Evolutionary conservation across 768 basidiomycete species (phyloP).

Genomic region (Bullera alba): DNA sequence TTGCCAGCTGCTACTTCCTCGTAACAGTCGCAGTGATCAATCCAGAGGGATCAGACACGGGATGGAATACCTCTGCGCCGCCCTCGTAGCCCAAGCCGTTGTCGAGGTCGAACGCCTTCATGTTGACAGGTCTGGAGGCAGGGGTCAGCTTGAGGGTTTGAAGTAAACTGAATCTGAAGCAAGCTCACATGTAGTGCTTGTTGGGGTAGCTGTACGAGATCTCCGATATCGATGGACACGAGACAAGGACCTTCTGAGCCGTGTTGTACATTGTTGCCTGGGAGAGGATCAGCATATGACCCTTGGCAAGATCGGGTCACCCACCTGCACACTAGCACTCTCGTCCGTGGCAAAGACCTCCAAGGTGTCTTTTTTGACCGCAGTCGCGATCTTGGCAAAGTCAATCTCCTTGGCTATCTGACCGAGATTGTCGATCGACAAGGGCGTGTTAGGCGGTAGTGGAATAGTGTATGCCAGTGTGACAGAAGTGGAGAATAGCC

Average conservation of each 20-base stretch:
- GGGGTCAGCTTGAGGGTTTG: neutral
- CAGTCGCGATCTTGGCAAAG: constrained; percentile 50
- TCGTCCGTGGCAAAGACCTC: constrained; percentile 79
- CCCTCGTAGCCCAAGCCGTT: constrained; percentile 49
- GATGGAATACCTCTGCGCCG: constrained; percentile 76
- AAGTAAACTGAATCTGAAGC: neutral
- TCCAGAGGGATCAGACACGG: constrained; percentile 66
- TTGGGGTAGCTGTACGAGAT: constrained; percentile 69
- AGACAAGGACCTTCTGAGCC: constrained; percentile 63
- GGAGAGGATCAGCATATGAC: neutral
- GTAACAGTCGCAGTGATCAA: constrained; percentile 46
- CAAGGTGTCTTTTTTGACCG: constrained; percentile 61
- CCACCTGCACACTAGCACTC: constrained; percentile 83
- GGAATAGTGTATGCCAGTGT: constrained; percentile 66
- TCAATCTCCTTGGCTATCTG: constrained; percentile 35
- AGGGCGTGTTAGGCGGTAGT: constrained; percentile 36
- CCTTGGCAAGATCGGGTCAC: constrained; percentile 18
- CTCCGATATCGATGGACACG: constrained; percentile 57
- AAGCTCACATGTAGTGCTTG: constrained; percentile 80
- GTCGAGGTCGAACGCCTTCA: constrained; percentile 46
- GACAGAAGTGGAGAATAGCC: constrained; percentile 83
- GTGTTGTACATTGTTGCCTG: constrained; percentile 91
- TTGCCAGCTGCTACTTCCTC: constrained; percentile 14
- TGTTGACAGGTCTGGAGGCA: constrained; percentile 43
- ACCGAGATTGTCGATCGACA: constrained; percentile 43